Percentiles rank a stretch among this genome's conserved stretches.
Evolutionary conservation across 2,329 filamentous ascomycete species (phyloP).

Genomic region (Mariannaea sp.): DNA sequence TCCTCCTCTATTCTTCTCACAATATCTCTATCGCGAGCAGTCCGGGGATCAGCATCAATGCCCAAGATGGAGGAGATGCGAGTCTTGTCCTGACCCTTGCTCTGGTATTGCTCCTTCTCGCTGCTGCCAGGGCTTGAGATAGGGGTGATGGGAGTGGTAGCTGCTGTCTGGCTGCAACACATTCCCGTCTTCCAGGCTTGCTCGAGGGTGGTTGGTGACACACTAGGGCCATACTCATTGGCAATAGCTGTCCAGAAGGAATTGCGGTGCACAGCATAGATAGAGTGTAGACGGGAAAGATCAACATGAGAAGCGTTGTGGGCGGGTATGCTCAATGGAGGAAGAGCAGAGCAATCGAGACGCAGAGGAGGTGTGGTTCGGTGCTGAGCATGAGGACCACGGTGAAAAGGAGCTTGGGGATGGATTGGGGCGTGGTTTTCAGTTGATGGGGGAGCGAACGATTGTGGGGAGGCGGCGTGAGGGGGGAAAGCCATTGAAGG

Average conservation of each 20-base stretch:
- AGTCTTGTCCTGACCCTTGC: constrained; percentile 57
- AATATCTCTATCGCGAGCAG: constrained; percentile 61
- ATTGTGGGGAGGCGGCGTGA: constrained; percentile 43
- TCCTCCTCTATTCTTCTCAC: constrained; percentile 61
- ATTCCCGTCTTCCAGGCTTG: constrained; percentile 67
- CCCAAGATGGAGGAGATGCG: constrained; percentile 67
- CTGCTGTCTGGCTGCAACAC: constrained; percentile 45
- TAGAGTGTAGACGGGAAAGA: constrained; percentile 67
- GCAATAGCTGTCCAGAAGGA: constrained; percentile 77
- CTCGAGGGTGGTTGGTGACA: constrained; percentile 67
- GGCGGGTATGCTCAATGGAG: constrained; percentile 40
- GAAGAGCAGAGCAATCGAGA: constrained; percentile 62
- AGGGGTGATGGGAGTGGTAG: constrained; percentile 57
- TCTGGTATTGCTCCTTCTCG: constrained; percentile 48
- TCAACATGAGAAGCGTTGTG: constrained; percentile 57
- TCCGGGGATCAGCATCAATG: constrained; percentile 62
- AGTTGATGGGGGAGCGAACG: constrained; percentile 50
- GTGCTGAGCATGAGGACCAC: constrained; percentile 37
- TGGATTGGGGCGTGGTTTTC: constrained; percentile 53
- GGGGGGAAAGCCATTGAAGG: constrained; percentile 57
- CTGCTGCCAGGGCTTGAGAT: constrained; percentile 55
- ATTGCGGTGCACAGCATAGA: constrained; percentile 72
- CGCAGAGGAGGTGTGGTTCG: constrained; percentile 55
- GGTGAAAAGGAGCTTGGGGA: constrained; percentile 45
- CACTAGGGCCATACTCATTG: constrained; percentile 69